Percentiles rank a stretch among this genome's conserved stretches.
Evolutionary conservation across 345 rosid genomes (phyloP).

Genomic region (Populus deltoides): DNA sequence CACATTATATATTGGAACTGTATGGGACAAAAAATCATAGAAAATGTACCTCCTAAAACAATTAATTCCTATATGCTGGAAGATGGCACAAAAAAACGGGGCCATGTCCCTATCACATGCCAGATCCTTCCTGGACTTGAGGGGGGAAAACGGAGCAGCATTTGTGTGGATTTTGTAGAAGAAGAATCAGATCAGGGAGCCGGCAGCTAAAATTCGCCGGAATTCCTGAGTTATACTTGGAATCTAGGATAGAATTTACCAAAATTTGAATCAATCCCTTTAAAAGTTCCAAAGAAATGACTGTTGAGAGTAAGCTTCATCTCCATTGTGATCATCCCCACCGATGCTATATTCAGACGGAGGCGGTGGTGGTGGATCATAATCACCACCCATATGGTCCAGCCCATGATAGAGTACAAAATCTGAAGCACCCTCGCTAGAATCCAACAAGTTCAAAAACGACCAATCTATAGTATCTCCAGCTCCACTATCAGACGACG

Average conservation of each 20-base stretch:
- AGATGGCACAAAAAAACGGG: no score
- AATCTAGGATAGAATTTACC: neutral
- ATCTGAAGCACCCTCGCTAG: slow-evolving; percentile 12
- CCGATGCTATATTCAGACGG: neutral
- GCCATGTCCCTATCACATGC: neutral
- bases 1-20: no score
- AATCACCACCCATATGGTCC: slow-evolving; percentile 12
- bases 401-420: slow-evolving; percentile 27
- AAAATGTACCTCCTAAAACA: no score
- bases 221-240: neutral
- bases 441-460: slow-evolving; percentile 31
- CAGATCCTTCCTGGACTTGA: neutral
- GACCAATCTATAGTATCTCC: slow-evolving; percentile 44
- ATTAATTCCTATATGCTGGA: neutral
- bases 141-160: neutral
- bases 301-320: slow-evolving; percentile 10
- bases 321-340: slow-evolving; percentile 9
- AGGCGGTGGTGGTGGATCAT: neutral
- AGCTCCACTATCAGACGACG: slow-evolving; percentile 17
- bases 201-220: slow-evolving; percentile 4
- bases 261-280: neutral
- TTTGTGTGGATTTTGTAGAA: neutral
- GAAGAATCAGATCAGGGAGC: neutral
- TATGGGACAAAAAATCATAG: no score
- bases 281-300: slow-evolving; percentile 64